Conservation (phyloP, 768 basidiomycete genomes). For the Ramaria sp. region DNA sequence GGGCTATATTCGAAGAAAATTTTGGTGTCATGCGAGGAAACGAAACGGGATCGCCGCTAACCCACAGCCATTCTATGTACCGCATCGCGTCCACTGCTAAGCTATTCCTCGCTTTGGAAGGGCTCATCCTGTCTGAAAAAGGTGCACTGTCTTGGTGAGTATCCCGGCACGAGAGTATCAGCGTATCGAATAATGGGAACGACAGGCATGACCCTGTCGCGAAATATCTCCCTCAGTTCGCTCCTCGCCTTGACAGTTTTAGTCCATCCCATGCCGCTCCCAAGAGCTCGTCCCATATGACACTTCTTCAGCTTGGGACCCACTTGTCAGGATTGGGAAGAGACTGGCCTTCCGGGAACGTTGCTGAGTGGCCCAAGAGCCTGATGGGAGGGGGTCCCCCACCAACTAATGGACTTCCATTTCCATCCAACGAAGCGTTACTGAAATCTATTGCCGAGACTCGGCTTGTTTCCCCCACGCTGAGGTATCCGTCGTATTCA, state of each 20-base stretch:
- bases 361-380: constrained; percentile 32
- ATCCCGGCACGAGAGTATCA: not conserved
- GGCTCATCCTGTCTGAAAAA: constrained; percentile 35
- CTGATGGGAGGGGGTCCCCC: constrained; percentile 20
- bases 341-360: constrained; percentile 27
- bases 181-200: not conserved
- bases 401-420: constrained; percentile 19
- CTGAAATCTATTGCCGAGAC: constrained; percentile 26
- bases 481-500: constrained; percentile 33
- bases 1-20: constrained; percentile 33
- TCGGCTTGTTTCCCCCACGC: constrained; percentile 33
- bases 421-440: constrained; percentile 21
- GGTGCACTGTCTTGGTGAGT: constrained; percentile 25
- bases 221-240: constrained; percentile 32
- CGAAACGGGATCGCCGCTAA: constrained; percentile 21
- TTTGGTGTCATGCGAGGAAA: constrained; percentile 36
- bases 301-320: constrained; percentile 19
- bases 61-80: constrained; percentile 37
- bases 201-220: constrained; percentile 41
- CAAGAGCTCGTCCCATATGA: constrained; percentile 12
- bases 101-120: constrained; percentile 39
- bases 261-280: constrained; percentile 2
- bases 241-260: constrained; percentile 16
- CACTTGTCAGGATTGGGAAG: constrained; percentile 26
- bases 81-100: constrained; percentile 44